Evolutionary conservation across 495 filamentous ascomycete genomes (phyloP), one percentile per base, ranked within the genome.

Genomic region (Darksidea phi): DNA sequence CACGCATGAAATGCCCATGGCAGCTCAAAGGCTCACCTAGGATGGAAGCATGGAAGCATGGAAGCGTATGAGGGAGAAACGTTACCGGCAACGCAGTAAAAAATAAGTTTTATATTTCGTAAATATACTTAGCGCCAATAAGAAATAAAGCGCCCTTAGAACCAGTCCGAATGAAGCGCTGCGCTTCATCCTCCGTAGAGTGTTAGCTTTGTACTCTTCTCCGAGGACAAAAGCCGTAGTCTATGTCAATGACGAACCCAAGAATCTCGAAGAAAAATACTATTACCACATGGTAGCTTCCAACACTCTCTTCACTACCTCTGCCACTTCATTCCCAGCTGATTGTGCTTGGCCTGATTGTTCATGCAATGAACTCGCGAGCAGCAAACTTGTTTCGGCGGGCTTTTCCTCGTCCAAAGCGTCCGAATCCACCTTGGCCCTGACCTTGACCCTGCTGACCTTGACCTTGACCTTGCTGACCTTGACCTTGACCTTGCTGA

Each of bases 21-120:
- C 5, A 43, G 13, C 15, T 4, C 3, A 15, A 15, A 43, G 3
- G 13, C 15, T 20, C 41, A 43, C 5, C 3, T 4, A 6, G 3
- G 5, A 4, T 3, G 41, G 18, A 24, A 6, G n/a, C n/a, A n/a
- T n/a, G n/a, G n/a, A n/a, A n/a, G n/a, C n/a, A n/a, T n/a, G n/a
- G n/a, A n/a, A n/a, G n/a, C n/a, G n/a, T n/a, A n/a, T n/a, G n/a
- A n/a, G n/a, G n/a, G n/a, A n/a, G n/a, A n/a, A n/a, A n/a, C n/a
- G n/a, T n/a, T n/a, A n/a, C n/a, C n/a, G 17, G 21, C 42, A 25
- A 49, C 13, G 18, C 23, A 52, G 49, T 32, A 32, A 34, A 54
- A 45, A 57, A 55, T 67, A 67, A 59, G 37, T 67, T n/a, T 60
- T 67, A 67, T 59, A 67, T 62, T 61, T 67, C 54, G 51, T 63